These are phyloP conservation scores for Fusarium verrucosum DNA, from an alignment of 2,329 filamentous ascomycete genomes.

Conservation along the genomic window DNA sequence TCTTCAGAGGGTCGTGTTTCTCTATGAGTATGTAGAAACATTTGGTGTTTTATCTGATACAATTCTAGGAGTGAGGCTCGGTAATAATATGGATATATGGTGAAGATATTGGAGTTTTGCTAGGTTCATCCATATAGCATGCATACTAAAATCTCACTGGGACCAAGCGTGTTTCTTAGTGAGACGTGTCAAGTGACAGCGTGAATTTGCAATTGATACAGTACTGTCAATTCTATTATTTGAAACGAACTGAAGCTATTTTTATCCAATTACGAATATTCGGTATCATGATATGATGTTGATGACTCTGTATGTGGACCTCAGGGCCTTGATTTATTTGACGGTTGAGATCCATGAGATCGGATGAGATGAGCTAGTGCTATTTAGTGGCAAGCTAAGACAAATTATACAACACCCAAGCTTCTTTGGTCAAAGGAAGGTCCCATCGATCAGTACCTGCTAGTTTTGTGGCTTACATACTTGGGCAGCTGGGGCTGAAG, in stretches of 20 bases:
- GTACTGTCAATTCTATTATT: neutral
- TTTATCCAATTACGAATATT: neutral
- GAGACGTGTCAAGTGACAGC: constrained; percentile 12
- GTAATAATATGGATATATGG: constrained; percentile 11
- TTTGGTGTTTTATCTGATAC: neutral
- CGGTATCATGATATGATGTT: neutral
- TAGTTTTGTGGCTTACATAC: constrained; percentile 21
- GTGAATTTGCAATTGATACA: neutral
- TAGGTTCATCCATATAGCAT: neutral
- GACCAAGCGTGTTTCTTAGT: constrained; percentile 4
- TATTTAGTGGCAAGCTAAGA: constrained; percentile 29
- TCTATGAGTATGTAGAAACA: neutral
- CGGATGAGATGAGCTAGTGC: constrained; percentile 14
- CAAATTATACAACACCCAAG: constrained; percentile 21
- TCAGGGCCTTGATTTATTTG: constrained; percentile 3
- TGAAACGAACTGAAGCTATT: neutral
- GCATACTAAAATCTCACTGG: constrained; percentile 25
- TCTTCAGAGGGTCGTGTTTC: neutral
- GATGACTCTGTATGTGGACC: neutral
- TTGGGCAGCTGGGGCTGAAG: constrained; percentile 25
- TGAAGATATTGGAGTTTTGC: constrained; percentile 1
- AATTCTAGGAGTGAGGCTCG: neutral
- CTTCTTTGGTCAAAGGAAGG: constrained; percentile 25
- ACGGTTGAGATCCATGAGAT: neutral
- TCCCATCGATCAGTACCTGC: constrained; percentile 10